Evolutionary conservation across 2,329 filamentous ascomycete genomes (phyloP).

Genomic region (Penicillium sumatraense): DNA sequence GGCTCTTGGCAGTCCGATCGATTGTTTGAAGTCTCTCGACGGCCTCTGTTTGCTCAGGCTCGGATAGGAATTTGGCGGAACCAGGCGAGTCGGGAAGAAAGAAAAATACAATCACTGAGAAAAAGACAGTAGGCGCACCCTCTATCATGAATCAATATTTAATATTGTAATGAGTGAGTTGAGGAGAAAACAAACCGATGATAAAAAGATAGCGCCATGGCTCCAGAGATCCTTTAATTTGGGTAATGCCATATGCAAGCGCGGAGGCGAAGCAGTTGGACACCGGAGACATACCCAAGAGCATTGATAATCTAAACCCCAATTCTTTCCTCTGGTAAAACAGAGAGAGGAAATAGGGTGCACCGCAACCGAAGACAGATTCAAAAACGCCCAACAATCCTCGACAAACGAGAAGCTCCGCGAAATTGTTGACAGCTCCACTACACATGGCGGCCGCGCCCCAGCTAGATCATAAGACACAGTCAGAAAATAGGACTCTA

Average conservation of each 20-base stretch:
- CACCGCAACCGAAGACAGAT: slow-evolving; percentile 27
- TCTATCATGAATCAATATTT: slow-evolving; percentile 33
- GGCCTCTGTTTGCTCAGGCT: slow-evolving; percentile 54
- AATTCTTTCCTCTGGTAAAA: slow-evolving; percentile 58
- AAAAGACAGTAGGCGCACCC: slow-evolving; percentile 49
- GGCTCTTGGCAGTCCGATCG: slow-evolving; percentile 32
- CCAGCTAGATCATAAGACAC: slow-evolving; percentile 17
- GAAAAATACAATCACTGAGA: slow-evolving; percentile 48
- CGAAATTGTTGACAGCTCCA: slow-evolving; percentile 26
- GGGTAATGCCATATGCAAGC: slow-evolving; percentile 45
- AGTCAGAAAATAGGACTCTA: not conserved
- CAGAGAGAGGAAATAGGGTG: slow-evolving; percentile 45
- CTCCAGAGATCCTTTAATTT: slow-evolving; percentile 23
- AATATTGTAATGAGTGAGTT: slow-evolving; percentile 5
- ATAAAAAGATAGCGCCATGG: slow-evolving; percentile 54
- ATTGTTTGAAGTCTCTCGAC: slow-evolving; percentile 51
- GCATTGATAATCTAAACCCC: slow-evolving; percentile 54
- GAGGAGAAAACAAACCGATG: slow-evolving; percentile 34
- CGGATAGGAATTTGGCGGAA: slow-evolving; percentile 47
- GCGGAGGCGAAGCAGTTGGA: slow-evolving; percentile 46
- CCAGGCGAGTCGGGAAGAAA: slow-evolving; percentile 51
- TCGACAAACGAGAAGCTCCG: slow-evolving; percentile 26
- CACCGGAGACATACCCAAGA: slow-evolving; percentile 45
- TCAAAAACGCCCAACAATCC: slow-evolving; percentile 29
- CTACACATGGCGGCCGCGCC: slow-evolving; percentile 31